Conservation (phyloP, 164 flowering plant species). For the Macadamia integrifolia region DNA sequence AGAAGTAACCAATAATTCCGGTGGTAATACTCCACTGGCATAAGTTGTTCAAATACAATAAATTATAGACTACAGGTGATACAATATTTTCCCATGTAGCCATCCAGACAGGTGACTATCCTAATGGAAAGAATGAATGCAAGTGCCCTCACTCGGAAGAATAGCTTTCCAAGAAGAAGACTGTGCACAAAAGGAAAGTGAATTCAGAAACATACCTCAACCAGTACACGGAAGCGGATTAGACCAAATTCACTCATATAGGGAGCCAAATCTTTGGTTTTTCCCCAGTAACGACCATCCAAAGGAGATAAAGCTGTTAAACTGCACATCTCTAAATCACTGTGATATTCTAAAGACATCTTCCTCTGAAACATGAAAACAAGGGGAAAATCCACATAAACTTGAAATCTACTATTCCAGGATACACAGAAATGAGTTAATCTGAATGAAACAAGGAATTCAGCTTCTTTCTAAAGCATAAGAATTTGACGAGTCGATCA, state of each 20-base stretch:
- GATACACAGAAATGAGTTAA: neutral
- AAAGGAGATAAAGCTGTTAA: slow-evolving; percentile 76
- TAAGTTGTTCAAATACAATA: too few species aligned
- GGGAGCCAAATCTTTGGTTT: slow-evolving; percentile 81
- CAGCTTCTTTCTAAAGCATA: neutral
- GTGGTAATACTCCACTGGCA: too few species aligned
- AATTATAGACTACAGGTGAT: too few species aligned
- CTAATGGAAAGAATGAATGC: neutral
- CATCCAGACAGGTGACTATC: neutral
- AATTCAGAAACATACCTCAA: slow-evolving; percentile 58
- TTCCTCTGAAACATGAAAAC: slow-evolving; percentile 26
- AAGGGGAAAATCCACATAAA: neutral
- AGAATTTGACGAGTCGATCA: neutral
- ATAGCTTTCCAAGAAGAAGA: neutral
- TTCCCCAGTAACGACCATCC: slow-evolving; percentile 90
- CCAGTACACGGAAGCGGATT: slow-evolving; percentile 68
- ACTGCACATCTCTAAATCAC: slow-evolving; percentile 47
- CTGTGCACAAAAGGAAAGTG: neutral
- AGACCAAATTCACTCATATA: slow-evolving; percentile 82
- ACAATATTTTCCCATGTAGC: too few species aligned
- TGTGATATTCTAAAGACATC: slow-evolving; percentile 14
- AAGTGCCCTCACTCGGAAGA: neutral
- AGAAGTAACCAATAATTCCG: too few species aligned
- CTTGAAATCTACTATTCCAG: neutral
- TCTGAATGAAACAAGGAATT: neutral